A percentile compares a stretch with the other conserved stretches of the same genome.
Conservation (phyloP, 2,329 filamentous ascomycete genomes). For the Hypomyces rosellus region DNA sequence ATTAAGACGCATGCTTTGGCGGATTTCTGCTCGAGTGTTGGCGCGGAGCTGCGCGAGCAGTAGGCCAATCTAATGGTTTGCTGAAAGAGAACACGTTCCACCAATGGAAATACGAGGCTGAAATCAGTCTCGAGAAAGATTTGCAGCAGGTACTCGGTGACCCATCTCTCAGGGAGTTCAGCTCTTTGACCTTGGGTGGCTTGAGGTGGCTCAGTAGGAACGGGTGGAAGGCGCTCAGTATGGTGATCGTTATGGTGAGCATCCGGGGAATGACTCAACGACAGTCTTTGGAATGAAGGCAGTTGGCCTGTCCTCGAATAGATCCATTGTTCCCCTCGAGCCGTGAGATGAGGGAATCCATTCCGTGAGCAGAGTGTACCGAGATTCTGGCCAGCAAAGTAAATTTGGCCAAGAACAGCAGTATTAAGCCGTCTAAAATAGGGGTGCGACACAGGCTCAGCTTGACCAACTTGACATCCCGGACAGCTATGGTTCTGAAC, state of each 20-base stretch:
- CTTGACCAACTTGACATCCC: too few relatives aligned
- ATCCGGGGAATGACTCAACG: too few relatives aligned
- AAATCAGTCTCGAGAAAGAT: constrained; percentile 27
- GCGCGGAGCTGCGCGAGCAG: constrained; percentile 13
- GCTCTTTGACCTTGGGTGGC: background rate
- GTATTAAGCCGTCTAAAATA: background rate
- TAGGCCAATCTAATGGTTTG: constrained; percentile 42
- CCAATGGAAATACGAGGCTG: constrained; percentile 40
- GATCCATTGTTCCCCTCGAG: constrained; percentile 43
- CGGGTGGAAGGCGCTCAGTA: background rate
- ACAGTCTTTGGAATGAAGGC: constrained; percentile 16
- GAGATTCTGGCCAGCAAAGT: constrained; percentile 42
- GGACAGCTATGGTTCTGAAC: too few relatives aligned
- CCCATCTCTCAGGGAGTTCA: constrained; percentile 29
- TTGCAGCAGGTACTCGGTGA: constrained; percentile 22
- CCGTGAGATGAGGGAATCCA: constrained; percentile 44
- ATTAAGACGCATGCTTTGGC: constrained; percentile 43
- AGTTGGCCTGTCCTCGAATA: constrained; percentile 34
- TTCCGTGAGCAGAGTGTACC: constrained; percentile 41
- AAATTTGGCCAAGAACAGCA: constrained; percentile 28
- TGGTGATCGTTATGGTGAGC: too few relatives aligned
- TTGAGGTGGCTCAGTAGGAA: background rate
- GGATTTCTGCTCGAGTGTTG: constrained; percentile 23
- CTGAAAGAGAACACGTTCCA: constrained; percentile 41
- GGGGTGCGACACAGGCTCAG: background rate